Evolutionary conservation across 495 filamentous ascomycete species (phyloP).

Genomic region (Aspergillus cavernicola): DNA sequence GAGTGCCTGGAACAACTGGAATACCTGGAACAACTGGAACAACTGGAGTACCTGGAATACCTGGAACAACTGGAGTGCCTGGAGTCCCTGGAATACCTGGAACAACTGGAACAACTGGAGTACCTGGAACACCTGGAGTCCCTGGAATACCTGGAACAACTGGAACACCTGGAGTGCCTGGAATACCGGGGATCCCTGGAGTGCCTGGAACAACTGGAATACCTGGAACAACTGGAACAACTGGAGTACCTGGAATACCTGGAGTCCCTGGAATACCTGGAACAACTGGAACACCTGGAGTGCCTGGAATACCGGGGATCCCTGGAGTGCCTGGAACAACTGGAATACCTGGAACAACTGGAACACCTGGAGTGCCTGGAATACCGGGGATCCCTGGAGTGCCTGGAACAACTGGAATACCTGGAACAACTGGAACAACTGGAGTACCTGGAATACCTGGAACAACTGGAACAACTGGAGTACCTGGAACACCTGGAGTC

Average conservation of each 20-base stretch:
- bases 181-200: no score
- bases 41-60: no score
- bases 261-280: no score
- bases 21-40: no score
- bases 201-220: no score
- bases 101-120: neutral
- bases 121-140: no score
- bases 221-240: neutral
- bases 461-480: neutral
- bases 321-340: neutral
- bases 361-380: neutral
- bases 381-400: neutral
- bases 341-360: neutral
- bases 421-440: no score
- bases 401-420: neutral
- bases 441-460: constrained; percentile 1
- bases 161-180: constrained; percentile 6
- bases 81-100: neutral
- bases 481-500: neutral
- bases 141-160: no score
- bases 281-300: neutral
- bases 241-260: no score
- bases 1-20: no score
- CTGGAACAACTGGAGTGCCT: neutral
- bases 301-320: neutral